Evolutionary conservation across 2,329 filamentous ascomycete species (phyloP).

Genomic region (Pseudopithomyces chartarum): DNA sequence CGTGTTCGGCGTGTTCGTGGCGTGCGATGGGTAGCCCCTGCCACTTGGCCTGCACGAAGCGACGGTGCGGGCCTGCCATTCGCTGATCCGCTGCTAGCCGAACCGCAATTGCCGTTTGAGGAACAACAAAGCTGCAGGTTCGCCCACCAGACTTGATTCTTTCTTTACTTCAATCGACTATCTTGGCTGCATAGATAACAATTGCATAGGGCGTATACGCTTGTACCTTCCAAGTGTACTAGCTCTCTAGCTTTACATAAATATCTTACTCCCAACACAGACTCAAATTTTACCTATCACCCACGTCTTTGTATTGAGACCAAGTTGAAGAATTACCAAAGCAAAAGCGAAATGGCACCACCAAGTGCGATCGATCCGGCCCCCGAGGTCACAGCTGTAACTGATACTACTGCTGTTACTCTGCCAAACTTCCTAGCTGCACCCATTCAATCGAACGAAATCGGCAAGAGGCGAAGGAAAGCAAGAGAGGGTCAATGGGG

Average conservation of each 20-base stretch:
- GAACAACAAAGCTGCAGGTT: conserved; percentile 22
- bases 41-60: conserved; percentile 18
- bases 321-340: not conserved
- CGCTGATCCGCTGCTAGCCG: conserved; percentile 42
- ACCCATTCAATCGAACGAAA: conserved; percentile 60
- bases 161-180: not conserved
- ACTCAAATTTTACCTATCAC: not conserved
- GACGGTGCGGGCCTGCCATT: conserved; percentile 22
- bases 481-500: conserved; percentile 74
- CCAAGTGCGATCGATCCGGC: conserved; percentile 40
- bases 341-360: conserved; percentile 32
- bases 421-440: conserved; percentile 60
- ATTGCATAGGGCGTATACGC: conserved; percentile 21
- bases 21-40: not conserved
- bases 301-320: not conserved
- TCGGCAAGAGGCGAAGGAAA: conserved; percentile 70
- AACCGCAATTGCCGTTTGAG: conserved; percentile 19
- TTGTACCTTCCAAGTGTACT: not conserved
- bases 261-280: not conserved
- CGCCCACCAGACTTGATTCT: conserved; percentile 2
- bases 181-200: not conserved
- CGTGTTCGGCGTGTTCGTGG: conserved; percentile 1
- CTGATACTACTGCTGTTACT: conserved; percentile 54
- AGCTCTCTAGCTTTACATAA: not conserved
- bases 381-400: conserved; percentile 46